Base-by-base conservation (phyloP, 768 basidiomycete genomes). In the Hydnomerulius pinastri region DNA sequence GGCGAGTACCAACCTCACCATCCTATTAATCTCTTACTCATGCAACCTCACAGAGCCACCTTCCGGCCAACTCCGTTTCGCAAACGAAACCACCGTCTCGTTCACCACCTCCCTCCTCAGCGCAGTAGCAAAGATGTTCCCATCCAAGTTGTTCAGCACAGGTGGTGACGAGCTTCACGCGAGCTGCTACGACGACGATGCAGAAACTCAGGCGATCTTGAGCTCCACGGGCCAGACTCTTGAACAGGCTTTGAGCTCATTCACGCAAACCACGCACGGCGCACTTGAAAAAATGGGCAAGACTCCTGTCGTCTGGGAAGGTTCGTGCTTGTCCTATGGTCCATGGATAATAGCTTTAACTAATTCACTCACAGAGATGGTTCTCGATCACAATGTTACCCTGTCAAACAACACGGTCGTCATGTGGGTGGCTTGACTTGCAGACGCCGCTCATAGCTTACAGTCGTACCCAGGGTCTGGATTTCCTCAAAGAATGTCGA, bases 111-210 rank as follows among this genome's bases (percentile, higher is more conserved):
- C 59, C 9, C 54, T 91, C 15, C 67, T 90, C 56, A 64, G 64
- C 0, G 70, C 80, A 0, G 76, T 80, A 11, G 78, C 82, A 4
- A 57, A 65, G n/a, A 64, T 73, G 17, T 67, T 86, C 4, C 79
- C 80, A 0, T 78, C 80, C 4, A 75, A 63, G 21, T 71, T 86
- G 43, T 82, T 92, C 58, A 80, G 79, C 53, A 86, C 87, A 0
- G 90, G 90, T 0, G 90, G 90, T 0, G 90, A 91, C 56, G 88
- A 91, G 58, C 60, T 90, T 46, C 90, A 90, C 55, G 57, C 64
- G 4, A 73, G 72, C 29, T 87, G 86, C 61, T 89, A 87, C 54
- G 63, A 68, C 0, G 59, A 82, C n/a, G 89, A 91, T 64, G 60
- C 73, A 1, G 64, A 74, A 56, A 86, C 86, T 0, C 79, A 82